A percentile compares a stretch with the other conserved stretches of the same genome.
Conservation (phyloP, 2,329 filamentous ascomycete genomes). For the Penicillium olsonii region DNA sequence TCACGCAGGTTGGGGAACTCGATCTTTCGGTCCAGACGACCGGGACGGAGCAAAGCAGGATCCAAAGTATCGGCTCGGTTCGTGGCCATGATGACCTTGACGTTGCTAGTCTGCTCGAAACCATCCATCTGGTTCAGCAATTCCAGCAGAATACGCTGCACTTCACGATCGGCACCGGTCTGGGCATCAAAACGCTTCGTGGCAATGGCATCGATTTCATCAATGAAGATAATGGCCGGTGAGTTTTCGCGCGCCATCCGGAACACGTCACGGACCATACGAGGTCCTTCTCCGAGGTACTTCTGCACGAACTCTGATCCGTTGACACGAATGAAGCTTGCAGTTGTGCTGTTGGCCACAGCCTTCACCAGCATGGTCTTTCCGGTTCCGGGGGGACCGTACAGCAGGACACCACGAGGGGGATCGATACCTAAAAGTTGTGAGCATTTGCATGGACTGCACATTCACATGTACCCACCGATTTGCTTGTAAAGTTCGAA, state of each 20-base stretch:
- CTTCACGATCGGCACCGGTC: conserved; percentile 95
- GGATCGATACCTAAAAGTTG: conserved; percentile 72
- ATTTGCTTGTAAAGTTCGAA: conserved; percentile 99
- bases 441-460: conserved; percentile 20
- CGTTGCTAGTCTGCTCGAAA: conserved; percentile 97
- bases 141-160: conserved; percentile 96
- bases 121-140: conserved; percentile 99
- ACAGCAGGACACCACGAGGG: conserved; percentile 91
- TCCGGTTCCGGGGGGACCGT: conserved; percentile 91
- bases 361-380: conserved; percentile 99
- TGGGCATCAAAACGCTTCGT: conserved; percentile 99
- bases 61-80: conserved; percentile 97
- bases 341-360: conserved; percentile 96
- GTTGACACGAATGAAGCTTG: conserved; percentile 96
- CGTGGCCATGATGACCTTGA: conserved; percentile 99
- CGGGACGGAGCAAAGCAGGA: conserved; percentile 88
- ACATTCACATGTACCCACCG: conserved; percentile 50
- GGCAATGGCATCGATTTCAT: conserved; percentile 97
- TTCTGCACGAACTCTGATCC: conserved; percentile 99
- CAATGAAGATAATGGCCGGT: conserved; percentile 98
- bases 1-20: conserved; percentile 96
- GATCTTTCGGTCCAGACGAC: conserved; percentile 95
- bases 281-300: conserved; percentile 94
- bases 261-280: conserved; percentile 99
- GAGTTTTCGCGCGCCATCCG: conserved; percentile 98